Conservation (phyloP, 345 rosid genomes). For the Hypericum androsaemum region DNA sequence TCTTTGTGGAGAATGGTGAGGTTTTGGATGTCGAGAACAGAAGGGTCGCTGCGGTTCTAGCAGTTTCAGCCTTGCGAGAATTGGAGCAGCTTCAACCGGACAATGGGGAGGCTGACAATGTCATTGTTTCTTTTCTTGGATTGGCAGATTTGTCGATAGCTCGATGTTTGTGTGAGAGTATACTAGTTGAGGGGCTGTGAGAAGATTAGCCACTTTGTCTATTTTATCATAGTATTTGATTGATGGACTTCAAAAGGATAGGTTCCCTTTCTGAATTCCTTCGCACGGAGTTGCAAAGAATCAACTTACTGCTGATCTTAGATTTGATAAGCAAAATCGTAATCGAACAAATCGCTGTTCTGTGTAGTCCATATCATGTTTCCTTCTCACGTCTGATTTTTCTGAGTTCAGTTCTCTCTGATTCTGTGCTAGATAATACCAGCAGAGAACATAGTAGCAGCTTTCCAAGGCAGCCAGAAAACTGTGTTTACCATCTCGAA, state of each 20-base stretch:
- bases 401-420: neutral
- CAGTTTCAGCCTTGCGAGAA: slow-evolving; percentile 53
- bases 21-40: slow-evolving; percentile 33
- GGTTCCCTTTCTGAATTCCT: too few relatives aligned
- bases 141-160: too few relatives aligned
- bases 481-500: slow-evolving; percentile 65
- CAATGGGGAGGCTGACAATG: slow-evolving; percentile 27
- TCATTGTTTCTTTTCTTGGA: slow-evolving; percentile 55
- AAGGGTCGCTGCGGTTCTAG: slow-evolving; percentile 41
- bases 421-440: slow-evolving; percentile 50
- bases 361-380: neutral
- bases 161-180: too few relatives aligned
- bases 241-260: too few relatives aligned
- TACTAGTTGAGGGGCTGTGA: too few relatives aligned
- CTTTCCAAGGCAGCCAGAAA: slow-evolving; percentile 64
- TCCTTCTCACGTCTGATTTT: neutral
- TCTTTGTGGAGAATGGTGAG: slow-evolving; percentile 40
- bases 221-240: too few relatives aligned
- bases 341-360: too few relatives aligned
- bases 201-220: too few relatives aligned
- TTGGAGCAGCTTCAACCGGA: slow-evolving; percentile 46
- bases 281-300: too few relatives aligned
- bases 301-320: too few relatives aligned
- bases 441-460: slow-evolving; percentile 79
- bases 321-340: too few relatives aligned